Evolutionary conservation across 2,329 filamentous ascomycete genomes (phyloP).

Genomic region (Dryadomyces quercivorus): DNA sequence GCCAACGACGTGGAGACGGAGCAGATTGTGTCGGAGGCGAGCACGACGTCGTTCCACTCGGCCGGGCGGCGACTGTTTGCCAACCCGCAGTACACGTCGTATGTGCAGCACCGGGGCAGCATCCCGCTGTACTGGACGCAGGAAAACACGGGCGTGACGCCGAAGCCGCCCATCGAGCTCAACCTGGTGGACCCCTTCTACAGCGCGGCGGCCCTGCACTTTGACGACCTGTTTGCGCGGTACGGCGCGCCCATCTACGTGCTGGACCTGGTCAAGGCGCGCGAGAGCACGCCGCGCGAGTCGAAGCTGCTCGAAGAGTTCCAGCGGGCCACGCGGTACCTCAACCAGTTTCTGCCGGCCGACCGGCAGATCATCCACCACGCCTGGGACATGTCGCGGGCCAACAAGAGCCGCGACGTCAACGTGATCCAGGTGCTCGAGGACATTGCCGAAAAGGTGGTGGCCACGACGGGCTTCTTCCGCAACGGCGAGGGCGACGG

Average conservation of each 20-base stretch:
- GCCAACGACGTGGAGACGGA: conserved; percentile 98
- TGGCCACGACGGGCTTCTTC: conserved; percentile 83
- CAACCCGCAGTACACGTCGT: conserved; percentile 87
- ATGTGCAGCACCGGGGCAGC: conserved; percentile 91
- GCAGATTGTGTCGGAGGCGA: conserved; percentile 89
- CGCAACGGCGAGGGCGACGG: conserved; percentile 71
- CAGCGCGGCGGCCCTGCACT: conserved; percentile 82
- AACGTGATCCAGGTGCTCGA: conserved; percentile 93
- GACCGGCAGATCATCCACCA: conserved; percentile 85
- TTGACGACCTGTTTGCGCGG: conserved; percentile 84
- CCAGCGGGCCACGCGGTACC: conserved; percentile 74
- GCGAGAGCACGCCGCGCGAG: conserved; percentile 80
- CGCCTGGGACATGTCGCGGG: conserved; percentile 96
- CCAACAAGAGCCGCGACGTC: conserved; percentile 80
- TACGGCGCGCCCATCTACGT: conserved; percentile 90
- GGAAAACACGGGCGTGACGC: conserved; percentile 86
- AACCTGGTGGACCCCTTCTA: conserved; percentile 97
- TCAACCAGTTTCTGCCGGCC: conserved; percentile 83
- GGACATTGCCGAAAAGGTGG: conserved; percentile 74
- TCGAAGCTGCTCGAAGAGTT: conserved; percentile 84
- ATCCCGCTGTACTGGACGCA: conserved; percentile 98
- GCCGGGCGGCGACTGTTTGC: conserved; percentile 76
- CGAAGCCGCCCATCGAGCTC: conserved; percentile 90
- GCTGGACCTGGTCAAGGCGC: conserved; percentile 79
- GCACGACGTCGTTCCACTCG: conserved; percentile 91